Percentiles rank a stretch among this genome's conserved stretches.
phyloP scores from a whole-genome alignment of 345 rosid genomes.

The Eucalyptus guilfoylei region DNA sequence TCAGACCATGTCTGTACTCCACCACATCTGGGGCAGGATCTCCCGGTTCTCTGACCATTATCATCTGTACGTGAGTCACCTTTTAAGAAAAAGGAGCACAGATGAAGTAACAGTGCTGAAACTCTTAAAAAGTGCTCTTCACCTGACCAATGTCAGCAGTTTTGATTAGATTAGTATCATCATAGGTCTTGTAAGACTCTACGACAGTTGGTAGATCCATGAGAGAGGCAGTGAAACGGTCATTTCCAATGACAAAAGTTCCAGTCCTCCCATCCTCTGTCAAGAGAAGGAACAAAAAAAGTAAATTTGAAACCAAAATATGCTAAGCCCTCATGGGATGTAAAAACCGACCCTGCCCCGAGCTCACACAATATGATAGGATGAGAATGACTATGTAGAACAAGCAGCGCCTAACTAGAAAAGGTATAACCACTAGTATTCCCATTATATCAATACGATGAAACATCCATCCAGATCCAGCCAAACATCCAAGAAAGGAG shows the following conservation, averaged over 20 bases:
- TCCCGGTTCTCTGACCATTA: slow-evolving; percentile 81
- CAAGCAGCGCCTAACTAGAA: background rate
- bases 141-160: slow-evolving; percentile 96
- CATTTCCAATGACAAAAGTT: slow-evolving; percentile 60
- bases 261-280: slow-evolving; percentile 92
- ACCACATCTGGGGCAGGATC: slow-evolving; percentile 69
- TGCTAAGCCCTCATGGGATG: background rate
- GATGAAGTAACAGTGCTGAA: background rate
- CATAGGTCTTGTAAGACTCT: slow-evolving; percentile 90
- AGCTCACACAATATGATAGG: background rate
- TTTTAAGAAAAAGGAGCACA: background rate
- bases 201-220: slow-evolving; percentile 87
- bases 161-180: slow-evolving; percentile 81
- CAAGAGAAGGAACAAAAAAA: background rate
- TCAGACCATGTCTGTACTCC: slow-evolving; percentile 90
- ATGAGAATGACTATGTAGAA: background rate
- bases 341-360: background rate
- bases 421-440: background rate
- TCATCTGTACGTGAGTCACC: slow-evolving; percentile 34
- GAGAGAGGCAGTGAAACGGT: slow-evolving; percentile 67
- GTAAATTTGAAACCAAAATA: background rate
- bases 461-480: background rate
- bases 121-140: background rate
- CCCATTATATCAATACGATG: background rate
- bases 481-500: background rate